These are phyloP conservation scores for Vigna unguiculata DNA, from an alignment of 306 rosid genomes.

Conservation along the genomic window DNA sequence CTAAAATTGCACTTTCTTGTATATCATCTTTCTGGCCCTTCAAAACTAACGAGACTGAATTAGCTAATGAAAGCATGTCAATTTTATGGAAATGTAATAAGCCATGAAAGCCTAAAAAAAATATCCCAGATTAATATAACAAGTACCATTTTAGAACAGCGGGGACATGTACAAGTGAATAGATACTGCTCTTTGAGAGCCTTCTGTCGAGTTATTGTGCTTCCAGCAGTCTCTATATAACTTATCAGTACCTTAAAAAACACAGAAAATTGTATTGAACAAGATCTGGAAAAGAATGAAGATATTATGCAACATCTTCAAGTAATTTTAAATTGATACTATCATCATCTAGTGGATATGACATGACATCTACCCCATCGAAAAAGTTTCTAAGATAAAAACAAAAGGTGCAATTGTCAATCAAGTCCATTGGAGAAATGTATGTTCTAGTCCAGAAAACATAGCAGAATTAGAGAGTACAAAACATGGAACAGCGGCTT, in stretches of 20 bases:
- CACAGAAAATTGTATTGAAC: constrained; percentile 40
- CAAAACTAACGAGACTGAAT: constrained; percentile 53
- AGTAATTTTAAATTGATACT: constrained; percentile 18
- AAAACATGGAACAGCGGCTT: background rate
- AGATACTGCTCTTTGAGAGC: constrained; percentile 82
- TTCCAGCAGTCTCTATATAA: constrained; percentile 90
- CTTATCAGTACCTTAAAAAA: constrained; percentile 75
- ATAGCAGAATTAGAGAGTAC: background rate
- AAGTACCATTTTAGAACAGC: constrained; percentile 78
- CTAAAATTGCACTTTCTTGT: constrained; percentile 79
- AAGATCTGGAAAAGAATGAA: constrained; percentile 31
- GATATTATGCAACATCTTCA: constrained; percentile 23
- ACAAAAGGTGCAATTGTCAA: constrained; percentile 3
- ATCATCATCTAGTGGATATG: constrained; percentile 33
- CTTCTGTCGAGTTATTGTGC: constrained; percentile 85
- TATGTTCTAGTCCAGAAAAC: background rate
- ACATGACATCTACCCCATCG: constrained; percentile 3
- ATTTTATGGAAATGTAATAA: constrained; percentile 35
- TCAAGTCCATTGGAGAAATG: constrained; percentile 13
- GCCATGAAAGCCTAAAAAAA: constrained; percentile 13
- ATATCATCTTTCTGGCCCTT: constrained; percentile 80
- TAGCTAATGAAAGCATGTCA: constrained; percentile 41
- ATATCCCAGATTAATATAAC: constrained; percentile 30
- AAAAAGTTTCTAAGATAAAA: background rate
- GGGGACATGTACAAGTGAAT: constrained; percentile 79